Conservation (phyloP, 495 filamentous ascomycete species). For the Neohortaea acidophila region DNA sequence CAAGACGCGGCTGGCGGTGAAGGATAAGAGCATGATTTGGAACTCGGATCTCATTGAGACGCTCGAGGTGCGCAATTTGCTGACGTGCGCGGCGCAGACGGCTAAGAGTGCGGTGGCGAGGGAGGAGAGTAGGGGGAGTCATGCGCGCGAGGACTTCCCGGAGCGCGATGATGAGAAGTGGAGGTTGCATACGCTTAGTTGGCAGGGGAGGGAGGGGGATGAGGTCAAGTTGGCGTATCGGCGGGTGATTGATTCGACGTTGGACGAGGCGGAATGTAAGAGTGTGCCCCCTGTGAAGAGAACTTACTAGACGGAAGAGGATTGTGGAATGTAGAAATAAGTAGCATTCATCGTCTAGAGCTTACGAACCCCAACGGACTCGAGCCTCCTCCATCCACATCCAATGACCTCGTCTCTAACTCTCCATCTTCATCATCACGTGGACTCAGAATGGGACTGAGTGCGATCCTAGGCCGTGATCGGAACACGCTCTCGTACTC, state of each 20-base stretch:
- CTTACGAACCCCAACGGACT: not conserved
- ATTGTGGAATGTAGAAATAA: not conserved
- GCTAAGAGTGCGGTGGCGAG: slow-evolving; percentile 70
- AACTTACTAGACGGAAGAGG: slow-evolving; percentile 15
- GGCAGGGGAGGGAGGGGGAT: slow-evolving; percentile 77
- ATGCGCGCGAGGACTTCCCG: slow-evolving; percentile 89
- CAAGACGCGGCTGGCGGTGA: slow-evolving; percentile 64
- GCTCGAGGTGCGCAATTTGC: slow-evolving; percentile 76
- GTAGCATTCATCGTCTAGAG: no score
- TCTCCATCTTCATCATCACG: not conserved
- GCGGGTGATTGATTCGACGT: slow-evolving; percentile 55
- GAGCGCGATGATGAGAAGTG: slow-evolving; percentile 85
- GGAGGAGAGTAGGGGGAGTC: slow-evolving; percentile 88
- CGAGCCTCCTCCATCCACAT: not conserved
- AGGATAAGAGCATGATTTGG: slow-evolving; percentile 99
- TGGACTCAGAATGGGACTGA: slow-evolving; percentile 46
- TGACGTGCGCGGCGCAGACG: slow-evolving; percentile 93
- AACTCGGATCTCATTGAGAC: slow-evolving; percentile 95
- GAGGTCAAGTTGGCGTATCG: slow-evolving; percentile 65
- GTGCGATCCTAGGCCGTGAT: slow-evolving; percentile 62
- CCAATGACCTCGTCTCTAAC: not conserved
- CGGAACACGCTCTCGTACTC: slow-evolving; percentile 79
- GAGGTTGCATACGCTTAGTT: slow-evolving; percentile 97
- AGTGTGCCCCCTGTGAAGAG: slow-evolving; percentile 70
- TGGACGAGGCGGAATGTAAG: slow-evolving; percentile 84